Conservation (phyloP, 495 filamentous ascomycete species). For the Friedmanniomyces simplex region DNA sequence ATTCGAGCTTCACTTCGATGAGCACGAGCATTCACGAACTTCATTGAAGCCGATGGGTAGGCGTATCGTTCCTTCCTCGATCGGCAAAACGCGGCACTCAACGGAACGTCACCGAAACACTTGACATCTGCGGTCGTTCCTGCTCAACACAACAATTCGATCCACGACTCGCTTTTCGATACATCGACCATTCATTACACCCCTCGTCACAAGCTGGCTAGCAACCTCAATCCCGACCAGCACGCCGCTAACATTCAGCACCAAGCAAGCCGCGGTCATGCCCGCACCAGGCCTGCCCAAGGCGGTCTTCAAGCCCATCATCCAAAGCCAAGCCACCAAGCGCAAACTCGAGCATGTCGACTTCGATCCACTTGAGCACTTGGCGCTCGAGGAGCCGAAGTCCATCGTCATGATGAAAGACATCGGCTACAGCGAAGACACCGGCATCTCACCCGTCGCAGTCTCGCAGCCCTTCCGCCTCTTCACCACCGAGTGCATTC, state of each 20-base stretch:
- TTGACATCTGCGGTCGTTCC: background rate
- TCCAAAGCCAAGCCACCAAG: conserved; percentile 16
- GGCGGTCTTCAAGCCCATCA: conserved; percentile 23
- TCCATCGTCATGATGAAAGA: conserved; percentile 52
- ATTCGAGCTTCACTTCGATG: too few relatives aligned
- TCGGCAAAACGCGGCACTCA: background rate
- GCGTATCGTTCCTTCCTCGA: background rate
- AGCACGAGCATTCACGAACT: too few relatives aligned
- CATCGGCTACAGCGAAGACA: conserved; percentile 43
- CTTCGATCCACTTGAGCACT: conserved; percentile 47
- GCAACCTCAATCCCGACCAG: too few relatives aligned
- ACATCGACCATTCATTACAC: too few relatives aligned
- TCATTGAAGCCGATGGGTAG: background rate
- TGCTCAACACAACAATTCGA: background rate
- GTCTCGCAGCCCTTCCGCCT: conserved; percentile 65
- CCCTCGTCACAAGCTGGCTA: too few relatives aligned
- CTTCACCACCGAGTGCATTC: conserved; percentile 57
- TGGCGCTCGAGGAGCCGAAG: conserved; percentile 42
- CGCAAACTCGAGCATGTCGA: conserved; percentile 4
- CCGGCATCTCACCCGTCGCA: conserved; percentile 53
- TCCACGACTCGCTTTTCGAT: background rate
- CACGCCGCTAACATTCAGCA: background rate
- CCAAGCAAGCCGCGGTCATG: background rate
- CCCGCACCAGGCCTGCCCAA: conserved; percentile 1
- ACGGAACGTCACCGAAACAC: background rate